Conservation (phyloP, 2,329 filamentous ascomycete species). For the Colletotrichum orchidophilum region DNA sequence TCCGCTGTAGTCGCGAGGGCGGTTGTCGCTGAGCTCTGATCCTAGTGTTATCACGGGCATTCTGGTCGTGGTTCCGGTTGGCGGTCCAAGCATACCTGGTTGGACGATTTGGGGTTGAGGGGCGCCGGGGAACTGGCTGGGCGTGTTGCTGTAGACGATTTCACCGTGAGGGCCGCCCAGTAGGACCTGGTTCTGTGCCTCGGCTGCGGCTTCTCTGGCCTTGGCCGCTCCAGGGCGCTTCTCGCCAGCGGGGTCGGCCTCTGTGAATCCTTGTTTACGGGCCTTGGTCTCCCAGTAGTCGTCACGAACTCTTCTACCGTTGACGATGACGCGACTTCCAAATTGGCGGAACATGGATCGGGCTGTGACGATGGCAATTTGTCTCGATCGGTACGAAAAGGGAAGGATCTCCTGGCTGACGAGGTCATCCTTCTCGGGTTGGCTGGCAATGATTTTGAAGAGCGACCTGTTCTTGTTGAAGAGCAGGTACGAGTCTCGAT, state of each 20-base stretch:
- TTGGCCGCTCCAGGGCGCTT: conserved; percentile 94
- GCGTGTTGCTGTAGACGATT: conserved; percentile 85
- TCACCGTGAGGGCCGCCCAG: conserved; percentile 79
- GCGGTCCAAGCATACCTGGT: conserved; percentile 74
- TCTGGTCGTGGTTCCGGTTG: conserved; percentile 72
- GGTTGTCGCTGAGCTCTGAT: conserved; percentile 79
- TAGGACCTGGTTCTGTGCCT: conserved; percentile 71
- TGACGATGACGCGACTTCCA: conserved; percentile 90
- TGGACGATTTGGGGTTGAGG: conserved; percentile 76
- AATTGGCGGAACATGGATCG: conserved; percentile 99
- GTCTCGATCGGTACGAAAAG: conserved; percentile 96
- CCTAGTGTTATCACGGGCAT: conserved; percentile 87
- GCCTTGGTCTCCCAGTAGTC: conserved; percentile 99
- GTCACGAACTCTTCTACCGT: conserved; percentile 90
- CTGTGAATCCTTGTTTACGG: conserved; percentile 96
- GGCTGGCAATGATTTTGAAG: conserved; percentile 97
- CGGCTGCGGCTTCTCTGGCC: conserved; percentile 82
- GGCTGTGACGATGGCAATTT: conserved; percentile 97
- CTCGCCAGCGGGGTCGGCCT: conserved; percentile 94
- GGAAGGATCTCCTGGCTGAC: conserved; percentile 95
- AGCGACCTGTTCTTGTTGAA: conserved; percentile 99
- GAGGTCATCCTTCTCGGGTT: conserved; percentile 94
- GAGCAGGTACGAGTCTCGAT: conserved; percentile 95
- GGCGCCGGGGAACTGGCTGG: conserved; percentile 71
- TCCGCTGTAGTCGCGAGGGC: conserved; percentile 82